phyloP scores from a whole-genome alignment of 352 stramenopile species.

The Elongisporangium senticosum region DNA sequence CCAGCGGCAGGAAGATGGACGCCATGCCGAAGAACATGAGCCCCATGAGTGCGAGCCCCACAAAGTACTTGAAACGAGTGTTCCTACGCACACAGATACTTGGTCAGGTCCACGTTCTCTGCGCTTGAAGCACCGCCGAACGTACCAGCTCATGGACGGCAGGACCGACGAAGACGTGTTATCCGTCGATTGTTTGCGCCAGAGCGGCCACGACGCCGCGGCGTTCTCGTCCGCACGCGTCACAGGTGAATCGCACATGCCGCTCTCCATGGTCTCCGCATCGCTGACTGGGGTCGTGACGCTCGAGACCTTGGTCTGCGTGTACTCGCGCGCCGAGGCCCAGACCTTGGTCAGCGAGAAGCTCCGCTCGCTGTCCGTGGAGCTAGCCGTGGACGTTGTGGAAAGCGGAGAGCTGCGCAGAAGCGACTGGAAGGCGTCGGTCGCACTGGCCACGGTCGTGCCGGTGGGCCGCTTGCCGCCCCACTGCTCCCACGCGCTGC shows the following conservation, averaged over 20 bases:
- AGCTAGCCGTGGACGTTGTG: slow-evolving; percentile 25
- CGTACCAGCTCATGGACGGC: slow-evolving; percentile 54
- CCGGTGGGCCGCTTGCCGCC: slow-evolving; percentile 47
- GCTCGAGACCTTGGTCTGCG: slow-evolving; percentile 23
- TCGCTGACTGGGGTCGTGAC: slow-evolving; percentile 6
- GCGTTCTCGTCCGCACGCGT: slow-evolving; percentile 14
- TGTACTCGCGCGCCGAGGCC: slow-evolving; percentile 53
- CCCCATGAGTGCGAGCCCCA: slow-evolving; percentile 56
- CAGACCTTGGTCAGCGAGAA: slow-evolving; percentile 59
- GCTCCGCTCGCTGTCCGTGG: slow-evolving; percentile 14
- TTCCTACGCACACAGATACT: slow-evolving; percentile 29
- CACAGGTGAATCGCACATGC: slow-evolving; percentile 10
- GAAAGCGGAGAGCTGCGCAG: slow-evolving; percentile 44
- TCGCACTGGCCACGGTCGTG: slow-evolving; percentile 22
- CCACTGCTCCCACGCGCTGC: slow-evolving; percentile 72
- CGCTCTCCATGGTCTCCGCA: slow-evolving; percentile 42
- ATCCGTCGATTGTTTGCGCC: slow-evolving; percentile 26
- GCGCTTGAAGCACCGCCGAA: not conserved
- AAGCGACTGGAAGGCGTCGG: slow-evolving; percentile 49
- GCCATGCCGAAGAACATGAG: slow-evolving; percentile 83
- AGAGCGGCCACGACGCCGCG: slow-evolving; percentile 30
- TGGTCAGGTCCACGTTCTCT: not conserved
- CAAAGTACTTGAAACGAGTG: slow-evolving; percentile 79
- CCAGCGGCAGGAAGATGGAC: slow-evolving; percentile 68
- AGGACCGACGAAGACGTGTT: slow-evolving; percentile 23